Base-by-base conservation (phyloP, 257 asterid species). In the Plectranthus barbatus region DNA sequence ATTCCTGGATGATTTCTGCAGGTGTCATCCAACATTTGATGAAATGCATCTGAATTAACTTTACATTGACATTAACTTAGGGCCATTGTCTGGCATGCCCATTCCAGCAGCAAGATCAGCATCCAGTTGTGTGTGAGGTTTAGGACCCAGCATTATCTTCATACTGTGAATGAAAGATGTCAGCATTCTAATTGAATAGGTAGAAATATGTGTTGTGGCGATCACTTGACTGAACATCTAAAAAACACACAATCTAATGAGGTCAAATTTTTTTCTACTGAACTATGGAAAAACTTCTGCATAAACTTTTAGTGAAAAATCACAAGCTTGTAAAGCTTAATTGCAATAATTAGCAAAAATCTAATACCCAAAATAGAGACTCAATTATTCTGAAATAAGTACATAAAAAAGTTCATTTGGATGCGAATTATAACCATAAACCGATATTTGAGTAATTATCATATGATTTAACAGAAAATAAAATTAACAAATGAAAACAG, bases 1-100 rank as follows among this genome's bases (percentile, higher is more conserved):
- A 7, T 54, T 6, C 31, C 3, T 9, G 8, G 11, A 21, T 18
- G 26, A 23, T 24, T 12, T 15, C n/a, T 36, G 40, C 52, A 45
- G 23, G 56, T 54, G 44, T 15, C 47, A 10, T 59, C 20, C 46
- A 20, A 67, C 33, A 42, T 21, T 6, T 3, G 44, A 44, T 6
- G 13, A 63, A 31, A n/a, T 24, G 11, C 7, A 15, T 0, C 26
- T 13, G 21, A 49, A 48, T 1, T 2, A 56, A 48, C 6, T 74
- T 77, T 67, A 79, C 80, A 73, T 76, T 7, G 83, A 50, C 96
- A 92, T 86, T 20, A 92, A 80, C 81, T 89, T 92, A 18, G 97
- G 97, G 8, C 97, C 99, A 59, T 92, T 86, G 69, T 92, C 97
- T 0, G 97, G 99, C 88, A 67, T 79, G 41, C 97, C 99, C 97